Conservation (phyloP, 164 flowering plant species). For the Nymphaea colorata region DNA sequence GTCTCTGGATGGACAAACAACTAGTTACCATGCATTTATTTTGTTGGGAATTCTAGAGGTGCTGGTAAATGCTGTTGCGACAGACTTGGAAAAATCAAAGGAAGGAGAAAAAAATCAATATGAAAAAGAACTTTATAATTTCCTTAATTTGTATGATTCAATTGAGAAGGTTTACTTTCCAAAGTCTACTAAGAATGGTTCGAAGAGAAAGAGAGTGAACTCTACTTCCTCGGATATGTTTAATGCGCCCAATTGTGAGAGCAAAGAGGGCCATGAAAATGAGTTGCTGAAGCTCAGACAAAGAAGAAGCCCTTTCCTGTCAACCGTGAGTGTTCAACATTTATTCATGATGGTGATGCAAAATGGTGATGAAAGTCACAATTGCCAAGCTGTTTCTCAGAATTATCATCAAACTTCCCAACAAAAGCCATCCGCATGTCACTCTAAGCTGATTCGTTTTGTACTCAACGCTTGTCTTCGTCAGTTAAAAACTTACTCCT, state of each 20-base stretch:
- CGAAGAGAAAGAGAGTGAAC: constrained; percentile 21
- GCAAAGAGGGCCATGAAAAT: constrained; percentile 14
- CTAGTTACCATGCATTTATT: constrained; percentile 31
- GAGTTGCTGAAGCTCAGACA: constrained; percentile 20
- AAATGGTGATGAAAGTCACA: constrained; percentile 11
- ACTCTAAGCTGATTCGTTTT: constrained; percentile 30
- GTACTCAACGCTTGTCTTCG: constrained; percentile 35
- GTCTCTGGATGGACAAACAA: constrained; percentile 34
- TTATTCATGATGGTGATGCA: constrained; percentile 30
- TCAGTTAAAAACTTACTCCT: constrained; percentile 35
- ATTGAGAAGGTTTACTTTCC: constrained; percentile 24
- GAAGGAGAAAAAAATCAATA: constrained; percentile 31
- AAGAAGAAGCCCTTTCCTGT: constrained; percentile 34
- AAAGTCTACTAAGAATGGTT: constrained; percentile 17
- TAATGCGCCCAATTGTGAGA: constrained; percentile 10
- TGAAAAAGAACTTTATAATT: constrained; percentile 50
- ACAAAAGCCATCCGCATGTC: constrained; percentile 12
- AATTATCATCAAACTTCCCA: constrained; percentile 30
- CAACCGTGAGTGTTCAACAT: constrained; percentile 51
- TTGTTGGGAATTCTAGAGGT: constrained; percentile 62
- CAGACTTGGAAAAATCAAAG: constrained; percentile 47
- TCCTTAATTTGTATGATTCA: constrained; percentile 35
- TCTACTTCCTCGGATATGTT: constrained; percentile 18
- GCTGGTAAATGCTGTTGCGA: constrained; percentile 38
- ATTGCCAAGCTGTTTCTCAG: constrained; percentile 24